Base-by-base conservation (phyloP, 208 protist genomes). In the Crithidia brevicula region DNA sequence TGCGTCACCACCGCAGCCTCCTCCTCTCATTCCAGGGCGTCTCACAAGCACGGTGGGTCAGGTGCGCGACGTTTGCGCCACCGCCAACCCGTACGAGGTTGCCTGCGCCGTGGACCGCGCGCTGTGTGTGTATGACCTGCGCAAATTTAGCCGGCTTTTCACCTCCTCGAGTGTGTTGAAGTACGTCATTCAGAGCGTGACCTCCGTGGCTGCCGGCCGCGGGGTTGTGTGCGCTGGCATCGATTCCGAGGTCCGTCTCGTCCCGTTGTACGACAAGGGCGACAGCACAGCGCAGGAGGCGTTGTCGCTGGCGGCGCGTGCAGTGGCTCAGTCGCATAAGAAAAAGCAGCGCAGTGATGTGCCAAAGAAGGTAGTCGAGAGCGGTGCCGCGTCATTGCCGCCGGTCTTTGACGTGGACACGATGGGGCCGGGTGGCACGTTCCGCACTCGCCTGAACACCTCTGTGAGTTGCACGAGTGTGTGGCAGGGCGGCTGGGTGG, bases 401-500 rank as follows among this genome's bases (percentile, higher is more conserved):
- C 16, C 22, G 0, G 27, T 33, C 15, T 50, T 62, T 20, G 60
- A 71, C 36, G 42, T 61, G n/a, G 49, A 61, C 2, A 18, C 60
- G 9, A 66, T 63, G 20, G 75, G 73, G 53, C 36, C 75, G 0
- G 49, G 65, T 13, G 67, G 77, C 27, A 89, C 89, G 9, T 95
- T 95, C 69, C 81, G 89, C 56, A 92, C 85, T 25, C 89, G 89
- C 4, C 70, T 95, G 15, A 81, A 84, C 74, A 83, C 79, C 15
- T 77, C 77, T 28, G 79, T 88, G 15, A 79, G 73, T 47, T 95
- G 89, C 64, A 60, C 65, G 36, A 80, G 77, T 10, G 83, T 72
- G 13, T 95, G 89, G 87, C 81, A 90, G 23, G 89, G 89, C 18
- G 84, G 81, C n/a, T 92, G 86, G 86, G 85, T 82, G 22, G 63